Evolutionary conservation across 2,329 filamentous ascomycete species (phyloP), one percentile per base, ranked within the genome.

Genomic region (Claviceps humidiphila): DNA sequence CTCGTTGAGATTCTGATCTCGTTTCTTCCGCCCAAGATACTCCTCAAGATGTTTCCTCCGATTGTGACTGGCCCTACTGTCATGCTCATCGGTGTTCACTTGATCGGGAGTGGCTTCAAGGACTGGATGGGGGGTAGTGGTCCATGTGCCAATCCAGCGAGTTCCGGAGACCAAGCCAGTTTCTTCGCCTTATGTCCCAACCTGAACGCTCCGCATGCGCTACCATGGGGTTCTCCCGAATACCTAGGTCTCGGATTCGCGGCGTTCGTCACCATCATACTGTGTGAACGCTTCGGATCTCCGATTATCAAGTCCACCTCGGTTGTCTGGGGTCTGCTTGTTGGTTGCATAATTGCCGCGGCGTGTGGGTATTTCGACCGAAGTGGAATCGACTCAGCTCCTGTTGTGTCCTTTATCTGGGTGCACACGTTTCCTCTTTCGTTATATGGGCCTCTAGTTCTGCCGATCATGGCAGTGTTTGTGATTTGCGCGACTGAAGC

Each of bases 281-380:
- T 91, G 13, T 87, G 85, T 63, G 87, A 93, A 66, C 79, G 86
- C 11, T 89, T 90, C 59, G 88, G 88, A 1, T 78, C 85, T 0
- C 87, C 88, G 0, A 85, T 93, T 58, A 90, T 93, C 85, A 90
- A 90, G 64, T 87, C 82, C 2, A 85, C 81, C 7, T 82, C 83
- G 34, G 86, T 91, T 37, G 80, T 90, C 43, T 74, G 89, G 52
- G 87, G 87, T 14, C 74, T 90, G 5, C 74, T 89, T 0, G 64
- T 84, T 1, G 87, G 87, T 46, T 90, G 87, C 67, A 84, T 89
- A 60, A 85, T 93, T 55, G 86, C 85, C 11, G 87, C 76, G 0
- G 87, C 86, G 1, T 82, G 77, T 50, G 87, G 86, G 34, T 93
- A 91, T 67, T 91, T 90, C 62, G 84, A 86, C 62, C 71, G 73